Conservation (phyloP, 2,329 filamentous ascomycete genomes). For the Exophiala aquamarina region DNA sequence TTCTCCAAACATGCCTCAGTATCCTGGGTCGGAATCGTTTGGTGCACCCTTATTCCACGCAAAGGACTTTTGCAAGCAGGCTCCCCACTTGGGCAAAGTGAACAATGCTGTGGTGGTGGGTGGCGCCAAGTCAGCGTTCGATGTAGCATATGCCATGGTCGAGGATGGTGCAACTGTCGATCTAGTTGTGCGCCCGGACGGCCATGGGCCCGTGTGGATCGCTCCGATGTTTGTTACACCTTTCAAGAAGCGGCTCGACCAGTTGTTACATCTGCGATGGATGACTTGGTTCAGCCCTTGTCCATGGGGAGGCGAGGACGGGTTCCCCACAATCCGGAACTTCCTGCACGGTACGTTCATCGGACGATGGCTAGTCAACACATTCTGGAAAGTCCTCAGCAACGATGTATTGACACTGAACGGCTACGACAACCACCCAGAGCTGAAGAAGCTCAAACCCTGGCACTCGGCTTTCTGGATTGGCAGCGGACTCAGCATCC, state of each 20-base stretch:
- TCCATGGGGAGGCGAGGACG: conserved; percentile 62
- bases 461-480: conserved; percentile 52
- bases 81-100: conserved; percentile 34
- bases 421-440: conserved; percentile 38
- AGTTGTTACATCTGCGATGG: conserved; percentile 65
- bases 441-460: conserved; percentile 26
- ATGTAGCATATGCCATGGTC: conserved; percentile 61
- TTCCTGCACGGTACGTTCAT: conserved; percentile 54
- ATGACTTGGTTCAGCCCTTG: conserved; percentile 75
- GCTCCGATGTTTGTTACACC: conserved; percentile 64
- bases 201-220: conserved; percentile 61
- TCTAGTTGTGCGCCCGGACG: conserved; percentile 59
- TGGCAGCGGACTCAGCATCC: conserved; percentile 56
- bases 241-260: conserved; percentile 67
- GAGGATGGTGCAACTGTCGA: conserved; percentile 55
- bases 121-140: conserved; percentile 63
- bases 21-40: conserved; percentile 53
- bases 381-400: conserved; percentile 55
- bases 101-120: conserved; percentile 57
- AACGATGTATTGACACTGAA: conserved; percentile 51
- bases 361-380: conserved; percentile 48
- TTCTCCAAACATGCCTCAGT: conserved; percentile 54
- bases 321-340: conserved; percentile 38
- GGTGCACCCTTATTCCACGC: conserved; percentile 58
- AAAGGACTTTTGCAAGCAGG: conserved; percentile 49